Conservation (phyloP, 257 asterid species). For the Sherardia arvensis region DNA sequence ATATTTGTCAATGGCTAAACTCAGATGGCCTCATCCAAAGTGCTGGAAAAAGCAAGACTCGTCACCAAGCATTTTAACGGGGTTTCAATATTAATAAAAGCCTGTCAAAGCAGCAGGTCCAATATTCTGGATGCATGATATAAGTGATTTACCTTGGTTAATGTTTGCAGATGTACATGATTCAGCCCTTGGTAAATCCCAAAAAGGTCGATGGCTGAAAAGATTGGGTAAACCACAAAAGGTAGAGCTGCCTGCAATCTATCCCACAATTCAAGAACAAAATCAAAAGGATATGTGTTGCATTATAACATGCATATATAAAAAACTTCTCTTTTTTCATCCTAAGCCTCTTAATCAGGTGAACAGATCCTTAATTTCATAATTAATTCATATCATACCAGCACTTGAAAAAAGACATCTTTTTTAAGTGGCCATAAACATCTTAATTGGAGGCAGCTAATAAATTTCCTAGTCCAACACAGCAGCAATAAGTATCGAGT, state of each 20-base stretch:
- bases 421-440: not conserved
- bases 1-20: not conserved
- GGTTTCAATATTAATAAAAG: not conserved
- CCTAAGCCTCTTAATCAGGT: not conserved
- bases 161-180: constrained; percentile 89
- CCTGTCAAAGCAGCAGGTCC: not conserved
- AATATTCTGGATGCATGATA: constrained; percentile 6
- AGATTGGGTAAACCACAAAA: constrained; percentile 69
- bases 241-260: constrained; percentile 80
- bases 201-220: constrained; percentile 65
- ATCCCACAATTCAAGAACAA: constrained; percentile 15
- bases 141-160: constrained; percentile 65
- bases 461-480: not conserved
- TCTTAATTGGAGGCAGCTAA: not conserved
- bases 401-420: not conserved
- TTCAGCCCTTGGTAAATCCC: constrained; percentile 90
- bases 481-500: not conserved
- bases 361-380: not conserved
- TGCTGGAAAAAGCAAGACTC: not conserved
- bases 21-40: not conserved
- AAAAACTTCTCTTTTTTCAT: not conserved
- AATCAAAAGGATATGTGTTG: not conserved
- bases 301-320: no score
- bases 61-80: not conserved
- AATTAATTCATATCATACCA: not conserved